Base-by-base conservation (phyloP, 2,329 filamentous ascomycete genomes). In the Penicillium italicum region DNA sequence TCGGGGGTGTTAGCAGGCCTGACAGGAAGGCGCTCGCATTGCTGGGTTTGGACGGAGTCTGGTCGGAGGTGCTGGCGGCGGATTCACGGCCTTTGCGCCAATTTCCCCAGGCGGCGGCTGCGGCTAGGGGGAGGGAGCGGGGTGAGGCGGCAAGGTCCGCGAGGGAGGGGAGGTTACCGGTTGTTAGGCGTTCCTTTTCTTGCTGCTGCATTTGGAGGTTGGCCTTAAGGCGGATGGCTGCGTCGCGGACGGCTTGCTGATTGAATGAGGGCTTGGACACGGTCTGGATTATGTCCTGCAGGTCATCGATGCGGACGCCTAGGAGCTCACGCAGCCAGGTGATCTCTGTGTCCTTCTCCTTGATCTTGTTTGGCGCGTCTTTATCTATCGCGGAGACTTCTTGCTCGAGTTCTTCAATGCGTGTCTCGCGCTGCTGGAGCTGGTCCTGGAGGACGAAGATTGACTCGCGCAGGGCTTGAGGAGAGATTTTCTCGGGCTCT, bases 151-250 rank as follows among this genome's bases (percentile, higher is more conserved):
- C 87, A 60, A 92, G 85, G 62, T 84, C 85, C 44, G 92, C 86
- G 31, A 90, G 84, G 44, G 88, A 87, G 1, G 90, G 88, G 40
- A 96, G 83, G 38, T 89, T 73, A 20, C 80, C 86, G 51, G 88
- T 86, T 75, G 90, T 83, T 0, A 90, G 87, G 57, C 94, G 84
- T 73, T 97, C 93, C 49, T 91, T 90, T 75, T 97, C 92, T 71
- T 96, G 91, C 70, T 95, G 90, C 73, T 99, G 93, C 94, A 99
- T 99, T 71, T 97, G 91, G 34, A 99, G 80, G 68, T 96, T 97
- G 14, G 94, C 90, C 71, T 91, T 90, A 58, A 99, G 86, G 50
- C 94, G 88, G 65, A 97, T 97, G 34, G 91, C 90, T 6, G 92
- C 91, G 70, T 97, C 92, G 66, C 89, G 90, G 61, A 97, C 89